Conservation (phyloP, 495 filamentous ascomycete species). For the Penicillium subrubescens region DNA sequence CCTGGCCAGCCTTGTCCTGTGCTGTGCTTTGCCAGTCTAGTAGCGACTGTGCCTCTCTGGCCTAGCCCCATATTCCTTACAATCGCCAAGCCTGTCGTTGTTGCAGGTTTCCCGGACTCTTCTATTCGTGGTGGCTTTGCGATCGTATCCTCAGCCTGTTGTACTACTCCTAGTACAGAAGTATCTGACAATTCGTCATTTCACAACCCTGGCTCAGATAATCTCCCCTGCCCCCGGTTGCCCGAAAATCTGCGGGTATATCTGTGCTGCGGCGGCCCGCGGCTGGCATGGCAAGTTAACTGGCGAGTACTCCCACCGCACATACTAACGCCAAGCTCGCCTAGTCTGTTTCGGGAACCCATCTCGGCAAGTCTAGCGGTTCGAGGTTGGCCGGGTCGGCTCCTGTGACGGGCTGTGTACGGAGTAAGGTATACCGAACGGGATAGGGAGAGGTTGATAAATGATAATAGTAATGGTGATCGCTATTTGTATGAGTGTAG, state of each 20-base stretch:
- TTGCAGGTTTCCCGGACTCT: neutral
- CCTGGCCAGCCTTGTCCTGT: neutral
- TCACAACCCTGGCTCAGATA: neutral
- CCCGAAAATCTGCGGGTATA: neutral
- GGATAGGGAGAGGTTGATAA: too few species aligned
- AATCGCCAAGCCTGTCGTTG: too few species aligned
- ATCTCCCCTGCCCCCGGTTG: neutral
- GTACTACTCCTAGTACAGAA: neutral
- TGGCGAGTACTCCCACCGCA: too few species aligned
- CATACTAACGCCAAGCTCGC: neutral
- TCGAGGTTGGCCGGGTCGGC: conserved; percentile 17
- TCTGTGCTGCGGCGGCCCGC: neutral
- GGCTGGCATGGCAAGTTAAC: neutral
- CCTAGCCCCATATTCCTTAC: too few species aligned
- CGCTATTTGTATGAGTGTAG: neutral
- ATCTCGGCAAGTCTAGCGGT: conserved; percentile 15
- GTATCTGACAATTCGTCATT: neutral
- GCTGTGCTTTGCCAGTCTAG: too few species aligned
- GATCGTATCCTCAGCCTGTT: neutral
- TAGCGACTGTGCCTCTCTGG: too few species aligned
- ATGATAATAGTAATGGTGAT: neutral
- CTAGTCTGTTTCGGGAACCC: conserved; percentile 13
- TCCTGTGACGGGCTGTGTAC: conserved; percentile 2
- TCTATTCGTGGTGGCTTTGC: neutral
- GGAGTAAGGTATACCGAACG: neutral